These are phyloP conservation scores for Nasturtium officinale DNA, from an alignment of 345 rosid species.

Conservation along the genomic window DNA sequence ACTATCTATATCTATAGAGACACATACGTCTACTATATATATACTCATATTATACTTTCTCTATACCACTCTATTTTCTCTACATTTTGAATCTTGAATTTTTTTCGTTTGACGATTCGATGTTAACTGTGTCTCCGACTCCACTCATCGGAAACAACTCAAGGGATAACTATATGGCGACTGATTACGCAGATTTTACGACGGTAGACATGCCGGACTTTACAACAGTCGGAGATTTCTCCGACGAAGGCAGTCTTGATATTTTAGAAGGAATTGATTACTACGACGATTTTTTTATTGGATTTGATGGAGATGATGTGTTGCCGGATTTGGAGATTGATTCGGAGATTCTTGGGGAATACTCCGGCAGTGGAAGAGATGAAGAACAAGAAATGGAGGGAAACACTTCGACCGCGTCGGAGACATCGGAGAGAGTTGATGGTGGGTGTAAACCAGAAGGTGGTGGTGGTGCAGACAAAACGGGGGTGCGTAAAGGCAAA, in stretches of 20 bases:
- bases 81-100: conserved; percentile 3
- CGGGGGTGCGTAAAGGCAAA: conserved; percentile 39
- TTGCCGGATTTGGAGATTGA: conserved; percentile 79
- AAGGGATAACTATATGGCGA: conserved; percentile 48
- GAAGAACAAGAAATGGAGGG: conserved; percentile 59
- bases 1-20: conserved; percentile 39
- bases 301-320: conserved; percentile 58
- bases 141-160: conserved; percentile 49
- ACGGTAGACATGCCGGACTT: conserved; percentile 54
- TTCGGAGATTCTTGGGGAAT: conserved; percentile 65
- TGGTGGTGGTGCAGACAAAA: conserved; percentile 45
- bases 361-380: conserved; percentile 58
- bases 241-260: conserved; percentile 29
- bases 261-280: conserved; percentile 65
- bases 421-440: conserved; percentile 37
- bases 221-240: conserved; percentile 49
- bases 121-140: conserved; percentile 79
- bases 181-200: conserved; percentile 50
- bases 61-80: conserved; percentile 37
- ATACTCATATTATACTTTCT: background rate
- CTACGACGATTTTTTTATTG: conserved; percentile 73
- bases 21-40: conserved; percentile 21
- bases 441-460: conserved; percentile 44
- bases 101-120: conserved; percentile 39
- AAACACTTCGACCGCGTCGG: conserved; percentile 48